Base-by-base conservation (phyloP, 2,329 filamentous ascomycete genomes). In the Aureobasidium leucospermi region DNA sequence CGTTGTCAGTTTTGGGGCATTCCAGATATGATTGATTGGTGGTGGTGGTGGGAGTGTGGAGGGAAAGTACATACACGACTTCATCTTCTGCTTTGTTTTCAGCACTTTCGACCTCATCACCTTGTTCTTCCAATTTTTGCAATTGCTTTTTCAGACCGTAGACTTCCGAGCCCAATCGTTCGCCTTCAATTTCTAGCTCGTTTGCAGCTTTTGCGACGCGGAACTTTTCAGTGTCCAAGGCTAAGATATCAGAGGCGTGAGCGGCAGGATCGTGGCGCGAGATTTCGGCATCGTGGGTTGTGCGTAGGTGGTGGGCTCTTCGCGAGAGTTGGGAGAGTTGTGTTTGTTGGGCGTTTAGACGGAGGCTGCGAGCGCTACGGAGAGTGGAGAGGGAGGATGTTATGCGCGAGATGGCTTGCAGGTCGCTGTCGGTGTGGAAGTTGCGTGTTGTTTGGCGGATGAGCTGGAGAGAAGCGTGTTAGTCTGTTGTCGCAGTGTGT, bases 381-480 rank as follows among this genome's bases (percentile, higher is more conserved):
- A 99, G 85, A 0, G 89, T 89, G 8, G 85, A 83, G 56, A 96
- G 82, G 1, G 90, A 93, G 72, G 92, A 89, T 72, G 85, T 85
- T 71, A 97, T 88, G 70, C 94, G 90, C 19, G 86, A 80, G 19
- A 97, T 84, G 63, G 89, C 89, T 65, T 85, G 79, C 70, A 91
- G 94, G 80, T 99, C 94, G 10, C 90, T 90, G 19, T 84, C 80
- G 69, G 93, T 96, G 78, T 96, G 94, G 85, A 99, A 99, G 80
- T 96, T 96, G 68, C 86, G 82, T 69, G 95, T 88, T 43, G 92
- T 96, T 77, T 95, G 88, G 71, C 87, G 83, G 76, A 99, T 96
- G 70, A 96, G 87, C 89, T 94, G 74, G 48, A 60, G 59, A 65
- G 68, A 1, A 16, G n/a, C 41, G 31, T 47, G 53, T 46, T 15